Evolutionary conservation across 2,329 filamentous ascomycete genomes (phyloP).

Genomic region (Pseudogymnoascus verrucosus): DNA sequence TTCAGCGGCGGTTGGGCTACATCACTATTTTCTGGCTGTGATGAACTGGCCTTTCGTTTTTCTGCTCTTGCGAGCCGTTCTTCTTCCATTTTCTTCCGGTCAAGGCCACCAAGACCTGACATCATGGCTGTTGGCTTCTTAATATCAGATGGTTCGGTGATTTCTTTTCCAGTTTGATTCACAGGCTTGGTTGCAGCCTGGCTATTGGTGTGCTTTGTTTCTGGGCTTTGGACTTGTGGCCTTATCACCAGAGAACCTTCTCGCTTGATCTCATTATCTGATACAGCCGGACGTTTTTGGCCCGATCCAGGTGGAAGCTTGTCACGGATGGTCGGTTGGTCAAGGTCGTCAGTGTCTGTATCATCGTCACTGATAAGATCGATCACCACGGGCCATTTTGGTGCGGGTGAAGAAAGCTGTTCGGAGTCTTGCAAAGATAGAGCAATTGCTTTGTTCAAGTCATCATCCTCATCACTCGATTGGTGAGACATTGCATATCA

Average conservation of each 20-base stretch:
- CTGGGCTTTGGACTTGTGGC: neutral
- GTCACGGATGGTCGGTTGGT: neutral
- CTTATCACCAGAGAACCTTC: neutral
- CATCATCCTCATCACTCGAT: constrained; percentile 43
- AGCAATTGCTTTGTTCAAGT: constrained; percentile 52
- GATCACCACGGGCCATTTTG: neutral
- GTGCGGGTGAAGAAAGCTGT: neutral
- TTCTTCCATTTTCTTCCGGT: constrained; percentile 78
- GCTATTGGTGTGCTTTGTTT: neutral
- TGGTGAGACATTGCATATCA: constrained; percentile 22
- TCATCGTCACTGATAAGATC: constrained; percentile 13
- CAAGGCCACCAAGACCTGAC: constrained; percentile 32
- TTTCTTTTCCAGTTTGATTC: neutral
- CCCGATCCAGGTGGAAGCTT: neutral
- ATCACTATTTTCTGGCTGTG: constrained; percentile 11
- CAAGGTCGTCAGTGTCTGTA: constrained; percentile 11
- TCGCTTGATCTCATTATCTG: neutral
- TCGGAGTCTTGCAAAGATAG: constrained; percentile 39
- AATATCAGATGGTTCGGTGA: neutral
- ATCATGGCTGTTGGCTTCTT: neutral
- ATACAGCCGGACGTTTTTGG: neutral
- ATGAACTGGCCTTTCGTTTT: constrained; percentile 29
- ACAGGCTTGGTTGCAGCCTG: neutral
- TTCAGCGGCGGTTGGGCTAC: neutral
- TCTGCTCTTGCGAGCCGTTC: constrained; percentile 62